These are phyloP conservation scores for Endothia cerciana DNA, from an alignment of 2,329 filamentous ascomycete genomes.

Conservation along the genomic window DNA sequence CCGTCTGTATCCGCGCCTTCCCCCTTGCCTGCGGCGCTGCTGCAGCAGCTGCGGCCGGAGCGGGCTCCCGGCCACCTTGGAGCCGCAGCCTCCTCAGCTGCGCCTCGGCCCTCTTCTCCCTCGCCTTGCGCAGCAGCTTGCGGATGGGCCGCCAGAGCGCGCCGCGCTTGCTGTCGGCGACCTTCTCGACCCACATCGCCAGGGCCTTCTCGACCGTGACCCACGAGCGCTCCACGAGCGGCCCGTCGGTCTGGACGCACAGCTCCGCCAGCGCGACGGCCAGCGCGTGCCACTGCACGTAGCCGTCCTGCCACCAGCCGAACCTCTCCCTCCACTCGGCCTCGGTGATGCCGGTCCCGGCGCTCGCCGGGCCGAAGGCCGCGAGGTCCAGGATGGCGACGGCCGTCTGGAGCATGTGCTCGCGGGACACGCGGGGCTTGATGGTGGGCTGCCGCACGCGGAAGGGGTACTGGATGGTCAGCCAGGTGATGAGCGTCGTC, in stretches of 20 bases:
- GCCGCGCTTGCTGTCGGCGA: constrained; percentile 55
- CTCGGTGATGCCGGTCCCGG: constrained; percentile 36
- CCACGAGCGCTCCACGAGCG: constrained; percentile 55
- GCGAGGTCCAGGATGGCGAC: constrained; percentile 50
- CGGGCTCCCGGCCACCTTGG: constrained; percentile 3
- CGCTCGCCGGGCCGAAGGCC: constrained; percentile 36
- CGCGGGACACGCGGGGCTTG: constrained; percentile 41
- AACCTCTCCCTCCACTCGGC: constrained; percentile 39
- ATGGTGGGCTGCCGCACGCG: constrained; percentile 37
- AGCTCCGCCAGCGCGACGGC: constrained; percentile 57
- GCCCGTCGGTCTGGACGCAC: constrained; percentile 51
- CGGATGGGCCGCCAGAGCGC: constrained; percentile 58
- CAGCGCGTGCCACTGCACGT: constrained; percentile 59
- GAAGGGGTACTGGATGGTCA: constrained; percentile 50
- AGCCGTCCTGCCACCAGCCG: constrained; percentile 53
- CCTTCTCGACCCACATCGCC: constrained; percentile 45
- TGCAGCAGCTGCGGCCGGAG: constrained; percentile 1
- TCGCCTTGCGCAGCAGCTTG: constrained; percentile 56
- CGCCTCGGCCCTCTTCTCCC: constrained; percentile 42
- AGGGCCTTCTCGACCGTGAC: constrained; percentile 50
- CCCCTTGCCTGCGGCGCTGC: neutral
- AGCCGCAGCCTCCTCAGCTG: constrained; percentile 36
- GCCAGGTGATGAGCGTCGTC: constrained; percentile 52
- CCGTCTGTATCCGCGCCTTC: neutral
- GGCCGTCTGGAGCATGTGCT: constrained; percentile 51